A percentile compares a stretch with the other conserved stretches of the same genome.
phyloP scores from a whole-genome alignment of 176 grass and related monocot species.

The Carex parvula region DNA sequence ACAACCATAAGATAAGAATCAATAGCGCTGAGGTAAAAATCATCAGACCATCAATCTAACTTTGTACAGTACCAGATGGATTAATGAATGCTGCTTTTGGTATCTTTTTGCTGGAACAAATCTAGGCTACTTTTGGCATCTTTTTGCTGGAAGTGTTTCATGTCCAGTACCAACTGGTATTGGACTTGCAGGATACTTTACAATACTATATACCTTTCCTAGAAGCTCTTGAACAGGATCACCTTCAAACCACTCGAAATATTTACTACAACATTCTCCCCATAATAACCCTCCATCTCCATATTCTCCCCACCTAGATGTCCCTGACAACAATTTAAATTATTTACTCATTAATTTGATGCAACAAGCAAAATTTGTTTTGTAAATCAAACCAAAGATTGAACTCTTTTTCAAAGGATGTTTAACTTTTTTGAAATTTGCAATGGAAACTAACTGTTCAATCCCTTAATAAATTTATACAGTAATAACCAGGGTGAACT shows the following conservation, averaged over 20 bases:
- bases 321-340: slow-evolving; percentile 41
- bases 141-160: background rate
- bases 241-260: slow-evolving; percentile 78
- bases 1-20: slow-evolving; percentile 23
- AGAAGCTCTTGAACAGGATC: slow-evolving; percentile 71
- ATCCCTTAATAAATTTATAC: background rate
- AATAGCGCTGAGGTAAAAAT: background rate
- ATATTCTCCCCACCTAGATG: slow-evolving; percentile 84
- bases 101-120: background rate
- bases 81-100: background rate
- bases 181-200: background rate
- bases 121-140: background rate
- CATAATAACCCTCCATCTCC: slow-evolving; percentile 87
- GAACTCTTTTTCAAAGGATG: background rate
- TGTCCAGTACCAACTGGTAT: background rate
- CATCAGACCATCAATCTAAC: slow-evolving; percentile 22
- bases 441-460: background rate
- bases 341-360: slow-evolving; percentile 23
- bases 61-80: slow-evolving; percentile 16
- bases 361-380: background rate
- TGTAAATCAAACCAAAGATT: background rate
- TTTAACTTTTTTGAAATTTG: background rate
- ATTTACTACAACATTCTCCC: slow-evolving; percentile 88
- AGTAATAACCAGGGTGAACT: background rate
- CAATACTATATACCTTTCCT: slow-evolving; percentile 61